phyloP scores from a whole-genome alignment of 2,329 filamentous ascomycete species.

The Daldinia eschscholtzii region DNA sequence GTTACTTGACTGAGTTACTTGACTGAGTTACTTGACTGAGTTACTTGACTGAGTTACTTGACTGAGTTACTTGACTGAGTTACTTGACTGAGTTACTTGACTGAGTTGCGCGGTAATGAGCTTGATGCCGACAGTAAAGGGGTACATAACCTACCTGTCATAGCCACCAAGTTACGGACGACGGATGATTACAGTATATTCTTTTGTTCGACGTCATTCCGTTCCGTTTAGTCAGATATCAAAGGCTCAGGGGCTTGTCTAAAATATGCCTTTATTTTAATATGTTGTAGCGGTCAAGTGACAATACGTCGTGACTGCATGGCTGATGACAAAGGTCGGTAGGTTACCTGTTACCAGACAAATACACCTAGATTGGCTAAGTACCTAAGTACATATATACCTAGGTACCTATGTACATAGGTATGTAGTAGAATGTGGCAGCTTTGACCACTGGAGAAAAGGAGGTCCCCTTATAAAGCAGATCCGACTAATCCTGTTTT shows the following conservation, averaged over 20 bases:
- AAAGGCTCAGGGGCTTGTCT: neutral
- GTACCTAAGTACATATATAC: no score
- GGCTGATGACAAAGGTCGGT: neutral
- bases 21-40: neutral
- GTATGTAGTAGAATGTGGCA: no score
- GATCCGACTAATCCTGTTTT: constrained; percentile 33
- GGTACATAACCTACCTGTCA: neutral
- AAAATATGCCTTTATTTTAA: neutral
- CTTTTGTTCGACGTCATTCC: constrained; percentile 21
- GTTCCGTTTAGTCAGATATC: constrained; percentile 18
- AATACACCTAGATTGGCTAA: no score
- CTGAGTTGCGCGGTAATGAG: neutral
- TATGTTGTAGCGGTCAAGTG: constrained; percentile 1
- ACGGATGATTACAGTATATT: neutral
- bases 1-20: neutral
- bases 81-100: neutral
- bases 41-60: neutral
- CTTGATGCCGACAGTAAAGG: neutral
- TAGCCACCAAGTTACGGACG: neutral
- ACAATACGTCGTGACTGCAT: neutral
- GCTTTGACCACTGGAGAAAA: neutral
- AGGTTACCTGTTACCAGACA: neutral
- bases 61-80: neutral
- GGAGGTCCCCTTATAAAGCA: neutral
- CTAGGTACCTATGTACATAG: no score